Conservation (phyloP, 345 rosid genomes). For the Angophora floribunda region DNA sequence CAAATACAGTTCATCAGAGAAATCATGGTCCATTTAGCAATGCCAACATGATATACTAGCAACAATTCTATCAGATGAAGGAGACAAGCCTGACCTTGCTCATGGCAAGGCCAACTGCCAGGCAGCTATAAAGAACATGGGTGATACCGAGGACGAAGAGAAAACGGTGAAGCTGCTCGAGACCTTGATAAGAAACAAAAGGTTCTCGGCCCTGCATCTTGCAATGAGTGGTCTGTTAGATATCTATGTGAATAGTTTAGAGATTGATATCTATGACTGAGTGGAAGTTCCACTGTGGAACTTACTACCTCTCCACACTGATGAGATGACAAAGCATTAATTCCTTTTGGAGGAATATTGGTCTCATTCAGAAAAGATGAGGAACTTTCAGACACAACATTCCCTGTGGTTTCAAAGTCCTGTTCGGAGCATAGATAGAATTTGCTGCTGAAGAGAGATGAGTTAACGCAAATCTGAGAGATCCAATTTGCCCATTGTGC, state of each 20-base stretch:
- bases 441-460: conserved; percentile 79
- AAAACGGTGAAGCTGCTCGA: conserved; percentile 85
- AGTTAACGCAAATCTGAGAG: conserved; percentile 80
- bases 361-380: conserved; percentile 31
- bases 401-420: conserved; percentile 34
- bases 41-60: background rate
- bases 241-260: background rate
- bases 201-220: conserved; percentile 77
- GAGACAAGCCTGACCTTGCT: conserved; percentile 49
- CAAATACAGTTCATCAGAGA: background rate
- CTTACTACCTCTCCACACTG: conserved; percentile 62
- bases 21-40: background rate
- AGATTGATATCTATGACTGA: background rate
- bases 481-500: conserved; percentile 91
- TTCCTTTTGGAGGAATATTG: conserved; percentile 39
- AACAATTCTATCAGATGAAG: background rate
- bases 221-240: background rate
- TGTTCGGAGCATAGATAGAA: conserved; percentile 74
- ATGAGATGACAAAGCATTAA: conserved; percentile 29
- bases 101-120: conserved; percentile 90
- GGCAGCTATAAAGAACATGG: conserved; percentile 82
- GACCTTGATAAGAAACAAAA: conserved; percentile 76
- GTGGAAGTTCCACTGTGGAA: too few species aligned
- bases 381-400: conserved; percentile 24
- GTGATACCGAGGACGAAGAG: conserved; percentile 83